Evolutionary conservation across 768 basidiomycete species (phyloP), one percentile per base, ranked within the genome.

Genomic region (Tricholoma flavovirens): DNA sequence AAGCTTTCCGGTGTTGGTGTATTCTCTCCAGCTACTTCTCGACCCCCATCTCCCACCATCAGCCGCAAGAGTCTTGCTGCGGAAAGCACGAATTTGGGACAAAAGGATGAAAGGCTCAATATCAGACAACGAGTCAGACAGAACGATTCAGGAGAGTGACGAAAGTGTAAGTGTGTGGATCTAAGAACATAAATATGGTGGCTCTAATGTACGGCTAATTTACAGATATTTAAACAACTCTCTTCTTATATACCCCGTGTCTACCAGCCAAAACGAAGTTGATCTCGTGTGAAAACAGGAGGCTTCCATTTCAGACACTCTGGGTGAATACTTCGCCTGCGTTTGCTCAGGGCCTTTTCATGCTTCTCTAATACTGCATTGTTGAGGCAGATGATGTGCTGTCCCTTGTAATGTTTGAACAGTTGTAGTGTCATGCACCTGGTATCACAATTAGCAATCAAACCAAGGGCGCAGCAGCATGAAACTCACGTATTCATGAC

Each of bases 321-420:
- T 30, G 96, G 76, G 60, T 90, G 80, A 60, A 99, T 95, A 54
- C 86, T 76, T 49, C 86, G 80, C 59, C 87, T 78, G 50, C 83
- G 80, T 73, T 98, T 99, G 66, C 75, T 80, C 72, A 81, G 83
- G 29, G 83, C 79, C 68, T 93, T 94, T 70, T 89, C 85, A 71
- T 97, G 87, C 68, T 93, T 89, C 69, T 96, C 94, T 48, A 98
- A 76, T 30, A 97, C 87, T 29, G 88, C 81, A 57, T 95, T 93
- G 50, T 93, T 91, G 43, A 99, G 78, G 70, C 87, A 93, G 56
- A 98, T 90, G 59, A 95, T 86, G 69, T 98, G 91, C 64, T 90
- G 88, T 9, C 93, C 94, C 66, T 97, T 98, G 78, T 89, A 92
- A 68, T 93, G 93, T 65, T 95, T 95, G 75, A 98, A 94, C 56